Percentiles rank a stretch among this genome's conserved stretches.
Evolutionary conservation across 148 eudicot genomes (phyloP).

Genomic region (Euryodendron excelsum): DNA sequence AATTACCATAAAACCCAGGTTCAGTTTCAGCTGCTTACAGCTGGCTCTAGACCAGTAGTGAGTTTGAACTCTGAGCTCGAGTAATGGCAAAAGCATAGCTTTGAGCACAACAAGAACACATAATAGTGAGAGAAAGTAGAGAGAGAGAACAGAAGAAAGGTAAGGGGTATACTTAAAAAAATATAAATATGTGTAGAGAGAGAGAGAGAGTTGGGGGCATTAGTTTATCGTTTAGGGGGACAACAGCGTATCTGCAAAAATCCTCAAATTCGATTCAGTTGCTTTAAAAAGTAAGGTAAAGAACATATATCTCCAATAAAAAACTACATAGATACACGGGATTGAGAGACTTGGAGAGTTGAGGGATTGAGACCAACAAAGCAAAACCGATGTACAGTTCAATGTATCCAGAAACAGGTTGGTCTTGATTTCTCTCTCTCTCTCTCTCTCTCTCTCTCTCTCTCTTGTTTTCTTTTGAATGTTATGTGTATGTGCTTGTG

Average conservation of each 20-base stretch:
- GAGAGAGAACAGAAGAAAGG: no score
- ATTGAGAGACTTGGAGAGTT: not conserved
- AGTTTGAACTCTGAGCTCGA: not conserved
- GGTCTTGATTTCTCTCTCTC: constrained; percentile 11
- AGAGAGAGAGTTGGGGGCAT: not conserved
- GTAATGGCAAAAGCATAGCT: no score
- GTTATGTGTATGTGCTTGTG: constrained; percentile 1
- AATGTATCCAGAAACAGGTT: constrained; percentile 35
- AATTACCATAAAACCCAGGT: not conserved
- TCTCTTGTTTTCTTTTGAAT: not conserved
- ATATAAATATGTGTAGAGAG: no score
- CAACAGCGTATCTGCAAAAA: constrained; percentile 59
- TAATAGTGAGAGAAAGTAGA: not conserved
- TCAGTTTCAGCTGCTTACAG: not conserved
- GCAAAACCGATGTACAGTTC: constrained; percentile 25
- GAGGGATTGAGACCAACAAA: constrained; percentile 15
- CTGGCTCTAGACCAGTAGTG: no score
- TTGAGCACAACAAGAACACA: not conserved
- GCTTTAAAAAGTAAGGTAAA: constrained; percentile 41
- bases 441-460: no score
- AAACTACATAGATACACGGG: not conserved
- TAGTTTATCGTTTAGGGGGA: constrained; percentile 34
- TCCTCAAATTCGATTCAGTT: constrained; percentile 60
- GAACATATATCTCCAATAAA: constrained; percentile 15
- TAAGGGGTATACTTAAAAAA: no score